A percentile compares a stretch with the other conserved stretches of the same genome.
Conservation (phyloP, 2,329 filamentous ascomycete genomes). For the Microcyclosporella mali region DNA sequence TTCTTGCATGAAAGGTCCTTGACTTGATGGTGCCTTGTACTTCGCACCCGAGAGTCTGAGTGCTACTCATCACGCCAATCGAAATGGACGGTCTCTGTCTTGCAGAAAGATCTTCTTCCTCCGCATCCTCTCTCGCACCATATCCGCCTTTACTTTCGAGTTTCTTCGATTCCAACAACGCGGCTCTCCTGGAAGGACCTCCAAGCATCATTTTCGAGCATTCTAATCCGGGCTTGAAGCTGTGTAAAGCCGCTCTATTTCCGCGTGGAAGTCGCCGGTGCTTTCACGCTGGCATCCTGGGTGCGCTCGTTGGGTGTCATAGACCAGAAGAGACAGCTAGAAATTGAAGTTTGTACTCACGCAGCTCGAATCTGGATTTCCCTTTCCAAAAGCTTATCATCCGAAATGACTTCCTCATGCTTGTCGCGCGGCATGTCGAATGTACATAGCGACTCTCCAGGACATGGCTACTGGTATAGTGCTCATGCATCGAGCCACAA, state of each 20-base stretch:
- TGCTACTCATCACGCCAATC: too few species aligned
- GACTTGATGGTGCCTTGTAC: too few species aligned
- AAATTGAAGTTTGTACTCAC: background rate
- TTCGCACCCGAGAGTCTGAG: too few species aligned
- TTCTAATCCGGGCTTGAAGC: slow-evolving; percentile 4
- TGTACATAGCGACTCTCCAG: too few species aligned
- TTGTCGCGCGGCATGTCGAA: too few species aligned
- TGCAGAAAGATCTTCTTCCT: too few species aligned
- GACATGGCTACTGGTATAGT: too few species aligned
- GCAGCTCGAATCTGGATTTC: slow-evolving; percentile 7
- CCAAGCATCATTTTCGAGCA: slow-evolving; percentile 4
- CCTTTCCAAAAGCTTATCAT: slow-evolving; percentile 1
- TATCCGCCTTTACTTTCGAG: too few species aligned
- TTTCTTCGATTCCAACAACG: background rate
- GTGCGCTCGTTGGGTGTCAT: slow-evolving; percentile 3
- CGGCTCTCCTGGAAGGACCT: slow-evolving; percentile 3
- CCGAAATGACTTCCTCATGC: background rate
- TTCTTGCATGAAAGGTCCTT: too few species aligned
- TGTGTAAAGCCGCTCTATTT: slow-evolving; percentile 5
- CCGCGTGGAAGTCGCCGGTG: background rate
- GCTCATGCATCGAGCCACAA: too few species aligned
- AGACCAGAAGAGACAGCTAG: background rate
- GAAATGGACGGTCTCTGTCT: too few species aligned
- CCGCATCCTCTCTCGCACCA: too few species aligned
- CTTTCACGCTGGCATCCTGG: slow-evolving; percentile 5